Conservation (phyloP, 345 rosid species). For the Carallia pectinifolia region DNA sequence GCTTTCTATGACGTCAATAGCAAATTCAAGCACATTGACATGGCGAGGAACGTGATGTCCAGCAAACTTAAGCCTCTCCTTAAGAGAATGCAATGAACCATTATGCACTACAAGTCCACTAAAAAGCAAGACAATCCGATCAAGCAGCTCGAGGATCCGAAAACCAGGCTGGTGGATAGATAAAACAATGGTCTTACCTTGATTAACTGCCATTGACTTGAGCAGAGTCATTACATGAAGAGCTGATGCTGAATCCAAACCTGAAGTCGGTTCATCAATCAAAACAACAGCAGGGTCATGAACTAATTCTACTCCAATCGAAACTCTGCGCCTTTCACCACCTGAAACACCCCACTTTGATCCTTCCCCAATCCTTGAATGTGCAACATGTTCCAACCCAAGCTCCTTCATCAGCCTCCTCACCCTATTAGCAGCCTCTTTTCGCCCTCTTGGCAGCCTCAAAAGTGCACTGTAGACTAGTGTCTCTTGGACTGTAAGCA, state of each 20-base stretch:
- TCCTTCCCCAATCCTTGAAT: slow-evolving; percentile 60
- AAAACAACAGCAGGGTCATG: slow-evolving; percentile 83
- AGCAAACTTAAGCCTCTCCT: slow-evolving; percentile 48
- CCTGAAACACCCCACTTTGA: slow-evolving; percentile 78
- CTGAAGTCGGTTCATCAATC: slow-evolving; percentile 96
- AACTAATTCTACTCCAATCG: slow-evolving; percentile 86
- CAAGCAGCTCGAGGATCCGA: slow-evolving; percentile 71
- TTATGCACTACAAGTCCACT: slow-evolving; percentile 60
- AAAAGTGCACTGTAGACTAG: slow-evolving; percentile 73
- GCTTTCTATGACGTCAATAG: slow-evolving; percentile 63
- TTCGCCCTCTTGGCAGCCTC: slow-evolving; percentile 55
- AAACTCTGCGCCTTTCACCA: slow-evolving; percentile 84
- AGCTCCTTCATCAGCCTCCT: slow-evolving; percentile 61
- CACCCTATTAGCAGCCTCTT: slow-evolving; percentile 50
- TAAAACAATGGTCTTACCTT: slow-evolving; percentile 79
- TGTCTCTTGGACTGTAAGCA: slow-evolving; percentile 84
- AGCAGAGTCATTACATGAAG: slow-evolving; percentile 64
- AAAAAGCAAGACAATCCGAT: slow-evolving; percentile 69
- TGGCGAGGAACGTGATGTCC: slow-evolving; percentile 63
- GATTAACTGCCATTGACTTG: slow-evolving; percentile 56
- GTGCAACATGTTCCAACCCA: slow-evolving; percentile 60
- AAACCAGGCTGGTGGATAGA: slow-evolving; percentile 91
- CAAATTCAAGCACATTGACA: slow-evolving; percentile 79
- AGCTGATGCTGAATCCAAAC: slow-evolving; percentile 89
- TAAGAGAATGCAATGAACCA: slow-evolving; percentile 52